phyloP scores from a whole-genome alignment of 768 basidiomycete species.

The Xerocomellus chrysenteron region DNA sequence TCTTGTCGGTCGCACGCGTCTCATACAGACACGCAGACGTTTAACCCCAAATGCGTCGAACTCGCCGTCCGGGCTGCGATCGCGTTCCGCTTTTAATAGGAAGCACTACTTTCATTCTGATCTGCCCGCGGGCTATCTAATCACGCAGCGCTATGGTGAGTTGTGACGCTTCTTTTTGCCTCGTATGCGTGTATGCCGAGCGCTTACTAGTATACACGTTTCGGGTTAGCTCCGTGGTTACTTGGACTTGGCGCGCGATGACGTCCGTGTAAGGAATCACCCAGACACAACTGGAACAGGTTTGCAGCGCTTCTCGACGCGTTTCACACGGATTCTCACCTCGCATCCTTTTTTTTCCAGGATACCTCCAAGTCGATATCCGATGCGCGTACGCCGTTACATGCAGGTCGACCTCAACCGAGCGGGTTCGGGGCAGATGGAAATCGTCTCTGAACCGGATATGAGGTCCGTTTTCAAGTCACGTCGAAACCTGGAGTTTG shows the following conservation, averaged over 20 bases:
- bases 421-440: slow-evolving; percentile 87
- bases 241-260: slow-evolving; percentile 44
- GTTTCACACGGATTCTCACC: background rate
- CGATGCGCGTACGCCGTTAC: slow-evolving; percentile 45
- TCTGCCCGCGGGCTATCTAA: slow-evolving; percentile 92
- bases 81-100: slow-evolving; percentile 88
- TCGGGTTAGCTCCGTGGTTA: slow-evolving; percentile 65
- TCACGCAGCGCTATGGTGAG: slow-evolving; percentile 91
- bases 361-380: slow-evolving; percentile 89
- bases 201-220: background rate
- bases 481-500: background rate
- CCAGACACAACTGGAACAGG: slow-evolving; percentile 96
- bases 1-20: background rate
- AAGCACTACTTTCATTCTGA: slow-evolving; percentile 99
- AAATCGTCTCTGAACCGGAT: slow-evolving; percentile 95
- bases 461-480: slow-evolving; percentile 48
- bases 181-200: slow-evolving; percentile 38
- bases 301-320: slow-evolving; percentile 31
- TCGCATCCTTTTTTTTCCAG: slow-evolving; percentile 36
- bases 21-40: slow-evolving; percentile 8
- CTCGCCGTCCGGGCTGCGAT: slow-evolving; percentile 80
- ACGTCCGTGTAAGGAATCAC: slow-evolving; percentile 71
- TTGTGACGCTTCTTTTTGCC: background rate
- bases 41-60: slow-evolving; percentile 71
- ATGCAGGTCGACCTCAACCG: slow-evolving; percentile 85